Percentiles rank a stretch among this genome's conserved stretches.
phyloP scores from a whole-genome alignment of 1,284 basidiomycete genomes.

The Neonothopanus nambi region DNA sequence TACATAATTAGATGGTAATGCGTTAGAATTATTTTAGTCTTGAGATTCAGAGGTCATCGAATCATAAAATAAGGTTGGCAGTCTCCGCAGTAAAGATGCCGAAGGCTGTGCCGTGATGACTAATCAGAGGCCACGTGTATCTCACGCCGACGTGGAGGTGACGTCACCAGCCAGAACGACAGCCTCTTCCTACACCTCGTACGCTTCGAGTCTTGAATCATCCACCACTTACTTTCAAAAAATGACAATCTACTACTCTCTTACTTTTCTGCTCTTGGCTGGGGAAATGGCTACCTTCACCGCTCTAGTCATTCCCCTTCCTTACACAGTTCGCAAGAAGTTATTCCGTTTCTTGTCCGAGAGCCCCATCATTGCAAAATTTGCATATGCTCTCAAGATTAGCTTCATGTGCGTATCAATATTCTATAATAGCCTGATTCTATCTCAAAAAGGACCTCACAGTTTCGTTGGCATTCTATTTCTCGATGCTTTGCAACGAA shows the following conservation, averaged over 20 bases:
- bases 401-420: conserved; percentile 78
- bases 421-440: not conserved
- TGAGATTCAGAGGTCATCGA: too few relatives aligned
- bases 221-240: not conserved
- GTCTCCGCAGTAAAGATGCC: too few relatives aligned
- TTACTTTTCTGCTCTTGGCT: conserved; percentile 77
- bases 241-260: conserved; percentile 47
- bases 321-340: conserved; percentile 69
- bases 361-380: conserved; percentile 66
- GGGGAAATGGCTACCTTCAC: conserved; percentile 80
- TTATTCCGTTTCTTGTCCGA: conserved; percentile 79
- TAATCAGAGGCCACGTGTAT: not conserved
- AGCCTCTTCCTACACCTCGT: not conserved
- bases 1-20: too few relatives aligned
- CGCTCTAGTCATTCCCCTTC: conserved; percentile 74
- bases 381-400: conserved; percentile 86
- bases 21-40: too few relatives aligned
- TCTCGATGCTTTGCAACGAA: conserved; percentile 90
- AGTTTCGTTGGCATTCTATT: conserved; percentile 89
- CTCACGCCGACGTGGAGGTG: not conserved
- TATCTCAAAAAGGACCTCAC: conserved; percentile 1
- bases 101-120: too few relatives aligned
- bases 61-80: too few relatives aligned
- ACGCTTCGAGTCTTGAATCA: not conserved
- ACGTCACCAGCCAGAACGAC: not conserved